Base-by-base conservation (phyloP, 2,329 filamentous ascomycete species). In the Claviceps cyperi region DNA sequence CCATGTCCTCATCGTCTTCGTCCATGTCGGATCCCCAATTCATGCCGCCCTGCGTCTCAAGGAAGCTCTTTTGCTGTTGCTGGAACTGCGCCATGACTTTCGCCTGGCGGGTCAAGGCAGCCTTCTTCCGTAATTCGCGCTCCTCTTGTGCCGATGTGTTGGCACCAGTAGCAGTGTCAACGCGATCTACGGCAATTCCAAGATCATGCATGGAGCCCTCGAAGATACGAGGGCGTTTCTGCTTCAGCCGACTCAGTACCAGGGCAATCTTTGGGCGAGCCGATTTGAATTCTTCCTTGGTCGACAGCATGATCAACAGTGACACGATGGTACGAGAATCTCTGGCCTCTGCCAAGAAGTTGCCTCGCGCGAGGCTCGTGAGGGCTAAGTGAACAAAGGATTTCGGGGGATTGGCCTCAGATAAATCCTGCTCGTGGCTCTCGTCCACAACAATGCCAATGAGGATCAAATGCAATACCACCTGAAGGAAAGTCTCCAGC, bases 31-130 rank as follows among this genome's bases (percentile, higher is more conserved):
- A 70, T 14, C 86, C 89, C 85, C 88, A 95, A 64, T 95, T 86
- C 53, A 95, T 78, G 41, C 82, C 76, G n/a, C 80, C 84, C 64
- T 96, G 90, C 55, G 84, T 92, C 51, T 87, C 84, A 69, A 98
- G 71, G 67, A 98, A 98, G 59, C 81, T 92, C 67, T 94, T 91
- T 63, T 97, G 94, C 62, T 98, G 91, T 62, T 95, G 85, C 64
- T 97, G 92, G 67, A 98, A 96, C 62, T 96, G 89, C 1, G 90
- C 92, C 90, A 98, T 96, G 35, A 98, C 88, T 60, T 81, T 85
- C 2, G 90, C 90, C 66, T 97, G 90, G 21, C 92, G 81, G 58
- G 89, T 91, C 40, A 90, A 69, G 0, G 92, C 92, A 48, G 91
- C 86, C 66, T 86, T 85, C 73, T 96, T 98, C 71, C 91, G 95